phyloP scores from a whole-genome alignment of 1,284 basidiomycete genomes.

The Moesziomyces sp. region DNA sequence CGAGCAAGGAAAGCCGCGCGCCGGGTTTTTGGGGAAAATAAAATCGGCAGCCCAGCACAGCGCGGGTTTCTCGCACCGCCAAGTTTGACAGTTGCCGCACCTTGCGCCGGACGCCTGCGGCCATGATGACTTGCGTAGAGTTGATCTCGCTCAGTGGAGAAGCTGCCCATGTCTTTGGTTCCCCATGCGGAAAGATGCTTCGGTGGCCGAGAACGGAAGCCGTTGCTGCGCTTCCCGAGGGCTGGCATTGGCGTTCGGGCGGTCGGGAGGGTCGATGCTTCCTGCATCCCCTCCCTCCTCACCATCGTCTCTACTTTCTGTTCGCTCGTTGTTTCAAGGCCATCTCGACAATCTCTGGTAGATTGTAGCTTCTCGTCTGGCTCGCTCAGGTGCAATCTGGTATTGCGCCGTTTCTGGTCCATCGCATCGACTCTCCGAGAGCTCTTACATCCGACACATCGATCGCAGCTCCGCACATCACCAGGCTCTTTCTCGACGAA shows the following conservation, averaged over 20 bases:
- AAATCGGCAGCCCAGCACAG: neutral
- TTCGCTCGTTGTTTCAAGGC: conserved; percentile 2
- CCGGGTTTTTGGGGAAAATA: neutral
- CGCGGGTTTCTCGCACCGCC: conserved; percentile 1
- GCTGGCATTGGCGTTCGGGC: no score
- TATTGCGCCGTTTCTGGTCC: conserved; percentile 10
- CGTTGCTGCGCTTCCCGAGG: no score
- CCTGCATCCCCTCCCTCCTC: conserved; percentile 5
- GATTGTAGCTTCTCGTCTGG: conserved; percentile 6
- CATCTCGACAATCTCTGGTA: conserved; percentile 26
- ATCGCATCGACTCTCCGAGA: neutral
- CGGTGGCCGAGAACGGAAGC: no score
- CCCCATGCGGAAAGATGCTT: neutral
- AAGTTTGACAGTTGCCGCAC: conserved; percentile 29
- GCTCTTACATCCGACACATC: no score
- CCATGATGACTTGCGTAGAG: conserved; percentile 7
- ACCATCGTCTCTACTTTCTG: conserved; percentile 2
- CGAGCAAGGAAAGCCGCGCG: neutral
- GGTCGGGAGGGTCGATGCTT: neutral
- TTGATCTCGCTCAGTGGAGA: neutral
- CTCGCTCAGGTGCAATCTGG: conserved; percentile 24
- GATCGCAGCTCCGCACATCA: no score
- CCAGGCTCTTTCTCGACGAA: neutral
- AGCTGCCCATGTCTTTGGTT: neutral
- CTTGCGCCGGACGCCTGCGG: no score